Base-by-base conservation (phyloP, 2,329 filamentous ascomycete species). In the Beauveria rudraprayagi region DNA sequence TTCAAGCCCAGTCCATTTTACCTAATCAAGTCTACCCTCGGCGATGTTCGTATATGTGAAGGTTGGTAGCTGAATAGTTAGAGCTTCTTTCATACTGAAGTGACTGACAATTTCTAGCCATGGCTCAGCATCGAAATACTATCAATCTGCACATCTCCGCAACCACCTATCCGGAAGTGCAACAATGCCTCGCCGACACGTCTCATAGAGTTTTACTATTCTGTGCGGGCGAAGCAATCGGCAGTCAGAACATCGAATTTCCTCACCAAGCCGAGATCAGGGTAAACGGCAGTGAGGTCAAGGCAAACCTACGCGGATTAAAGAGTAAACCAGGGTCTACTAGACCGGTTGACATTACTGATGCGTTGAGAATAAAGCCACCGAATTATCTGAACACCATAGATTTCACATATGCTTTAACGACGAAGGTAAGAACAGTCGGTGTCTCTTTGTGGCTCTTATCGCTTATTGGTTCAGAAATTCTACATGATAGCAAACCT, bases 301-400 rank as follows among this genome's bases (percentile, higher is more conserved):
- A 93, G 73, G 88, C 89, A n/a, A 99, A 97, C 71, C 81, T 96
- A 66, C 89, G 94, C 66, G 94, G 94, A 5, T 76, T 99, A 64
- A 99, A 99, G 76, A 97, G 96, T 73, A 96, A 94, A 73, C 91
- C 93, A 7, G 94, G 94, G 24, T 95, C 94, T 50, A 99, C 94
- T 46, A 87, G 91, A 68, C 94, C 94, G 8, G 92, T 91, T 52
- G 94, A 99, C 74, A 89, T 99, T 64, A 99, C 94, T 8, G 79
- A 83, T 65, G 82, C 85, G 63, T 78, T 97, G 51, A 85, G 88
- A 19, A 83, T 90, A 30, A 61, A 58, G 34, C 86, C 84, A 65
- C 83, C 86, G 11, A 80, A 81, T 48, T 95, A 93, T 70, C 77
- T 77, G 59, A 97, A 97, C 70, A 85, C 80, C 55, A 77, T 99